Conservation (phyloP, 2,329 filamentous ascomycete genomes). For the Fusarium sp. region DNA sequence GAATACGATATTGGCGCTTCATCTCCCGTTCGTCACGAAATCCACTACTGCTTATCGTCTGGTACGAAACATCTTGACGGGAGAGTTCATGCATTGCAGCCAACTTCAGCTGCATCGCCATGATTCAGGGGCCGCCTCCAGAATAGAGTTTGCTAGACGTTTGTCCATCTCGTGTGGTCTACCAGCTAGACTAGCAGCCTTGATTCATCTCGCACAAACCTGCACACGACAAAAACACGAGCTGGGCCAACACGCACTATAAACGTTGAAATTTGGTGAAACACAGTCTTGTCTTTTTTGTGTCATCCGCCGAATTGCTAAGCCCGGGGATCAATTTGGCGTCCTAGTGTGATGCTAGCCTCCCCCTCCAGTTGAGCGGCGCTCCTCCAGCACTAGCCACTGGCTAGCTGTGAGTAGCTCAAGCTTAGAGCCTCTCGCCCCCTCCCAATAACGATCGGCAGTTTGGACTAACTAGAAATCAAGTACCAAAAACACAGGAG, state of each 20-base stretch:
- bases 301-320: not conserved
- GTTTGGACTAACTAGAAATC: not conserved
- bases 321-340: not conserved
- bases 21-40: not conserved
- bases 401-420: not conserved
- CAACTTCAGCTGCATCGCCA: not conserved
- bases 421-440: not conserved
- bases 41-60: not conserved
- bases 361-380: not conserved
- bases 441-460: conserved; percentile 11
- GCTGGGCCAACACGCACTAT: not conserved
- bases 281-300: not conserved
- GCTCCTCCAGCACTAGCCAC: conserved; percentile 3
- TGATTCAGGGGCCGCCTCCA: conserved; percentile 5
- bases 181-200: conserved; percentile 2
- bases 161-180: conserved; percentile 1
- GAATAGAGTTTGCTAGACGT: conserved; percentile 14
- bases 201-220: not conserved
- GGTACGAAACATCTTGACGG: not conserved
- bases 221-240: not conserved
- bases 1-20: not conserved
- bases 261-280: not conserved
- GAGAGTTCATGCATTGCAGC: not conserved
- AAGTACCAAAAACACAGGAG: conserved; percentile 2
- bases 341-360: not conserved